These are phyloP conservation scores for Cucumis melo DNA, from an alignment of 306 rosid species.

Conservation along the genomic window DNA sequence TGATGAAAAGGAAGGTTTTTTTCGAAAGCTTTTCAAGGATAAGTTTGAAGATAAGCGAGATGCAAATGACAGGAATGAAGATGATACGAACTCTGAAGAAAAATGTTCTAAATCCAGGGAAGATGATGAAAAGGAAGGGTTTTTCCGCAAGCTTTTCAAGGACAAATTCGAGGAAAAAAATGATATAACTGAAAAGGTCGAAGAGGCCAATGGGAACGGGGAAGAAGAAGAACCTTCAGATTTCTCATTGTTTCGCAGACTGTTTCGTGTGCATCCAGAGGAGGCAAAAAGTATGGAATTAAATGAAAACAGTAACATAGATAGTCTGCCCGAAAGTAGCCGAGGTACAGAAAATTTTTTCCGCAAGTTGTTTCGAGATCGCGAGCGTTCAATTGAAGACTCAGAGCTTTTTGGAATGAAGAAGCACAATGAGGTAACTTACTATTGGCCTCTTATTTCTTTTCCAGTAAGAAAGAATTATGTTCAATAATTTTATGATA, in stretches of 20 bases:
- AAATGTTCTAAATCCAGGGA: conserved; percentile 44
- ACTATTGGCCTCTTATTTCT: neutral
- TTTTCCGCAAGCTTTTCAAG: conserved; percentile 55
- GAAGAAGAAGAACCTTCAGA: conserved; percentile 81
- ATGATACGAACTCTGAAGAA: conserved; percentile 38
- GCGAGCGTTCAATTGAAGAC: conserved; percentile 82
- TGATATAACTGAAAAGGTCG: conserved; percentile 49
- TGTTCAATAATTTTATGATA: neutral
- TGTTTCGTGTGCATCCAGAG: conserved; percentile 89
- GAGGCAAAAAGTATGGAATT: conserved; percentile 44
- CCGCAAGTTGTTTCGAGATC: conserved; percentile 80
- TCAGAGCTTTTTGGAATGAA: conserved; percentile 74
- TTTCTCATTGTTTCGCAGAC: conserved; percentile 57
- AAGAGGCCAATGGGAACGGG: conserved; percentile 45
- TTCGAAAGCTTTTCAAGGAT: conserved; percentile 60
- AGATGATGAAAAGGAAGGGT: conserved; percentile 85
- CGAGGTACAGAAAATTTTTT: conserved; percentile 81
- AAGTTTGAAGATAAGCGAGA: conserved; percentile 76
- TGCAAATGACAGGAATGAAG: conserved; percentile 57
- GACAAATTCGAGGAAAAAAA: conserved; percentile 73
- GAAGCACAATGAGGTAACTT: conserved; percentile 63
- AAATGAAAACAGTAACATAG: conserved; percentile 32
- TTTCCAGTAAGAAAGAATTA: neutral
- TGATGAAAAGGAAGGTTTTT: conserved; percentile 78
- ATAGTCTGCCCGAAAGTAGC: conserved; percentile 59